Evolutionary conservation across 768 basidiomycete genomes (phyloP).

Genomic region (Trametes sanguinea): DNA sequence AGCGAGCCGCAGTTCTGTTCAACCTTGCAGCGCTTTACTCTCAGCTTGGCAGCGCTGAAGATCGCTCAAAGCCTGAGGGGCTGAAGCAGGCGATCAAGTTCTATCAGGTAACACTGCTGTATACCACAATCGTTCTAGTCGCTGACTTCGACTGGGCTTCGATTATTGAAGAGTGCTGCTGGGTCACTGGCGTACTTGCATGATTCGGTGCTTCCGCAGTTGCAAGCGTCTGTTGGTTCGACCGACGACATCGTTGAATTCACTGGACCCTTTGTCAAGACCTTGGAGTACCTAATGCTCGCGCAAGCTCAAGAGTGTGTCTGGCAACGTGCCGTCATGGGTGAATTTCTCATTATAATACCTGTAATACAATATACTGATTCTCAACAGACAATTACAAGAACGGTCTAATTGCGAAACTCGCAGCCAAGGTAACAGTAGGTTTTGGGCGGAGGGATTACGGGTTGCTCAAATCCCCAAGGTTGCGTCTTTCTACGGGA

Average conservation of each 20-base stretch:
- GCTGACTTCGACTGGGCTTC: background rate
- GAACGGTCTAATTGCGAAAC: conserved; percentile 80
- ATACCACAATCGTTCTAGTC: background rate
- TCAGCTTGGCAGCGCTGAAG: conserved; percentile 70
- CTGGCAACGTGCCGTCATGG: conserved; percentile 89
- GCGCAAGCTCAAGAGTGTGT: conserved; percentile 97
- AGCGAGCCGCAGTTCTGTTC: conserved; percentile 76
- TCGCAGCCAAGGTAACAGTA: conserved; percentile 66
- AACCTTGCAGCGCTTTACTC: conserved; percentile 89
- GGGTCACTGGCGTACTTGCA: conserved; percentile 68
- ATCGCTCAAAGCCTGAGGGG: conserved; percentile 73
- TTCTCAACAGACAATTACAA: conserved; percentile 59
- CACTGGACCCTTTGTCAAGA: conserved; percentile 55
- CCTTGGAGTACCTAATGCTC: conserved; percentile 76
- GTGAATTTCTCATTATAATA: conserved; percentile 41
- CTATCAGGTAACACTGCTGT: conserved; percentile 57
- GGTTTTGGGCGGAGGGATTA: no score
- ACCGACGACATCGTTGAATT: conserved; percentile 70
- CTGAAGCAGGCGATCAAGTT: conserved; percentile 75
- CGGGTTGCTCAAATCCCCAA: conserved; percentile 27
- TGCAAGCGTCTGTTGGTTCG: conserved; percentile 45
- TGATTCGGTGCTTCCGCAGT: conserved; percentile 52
- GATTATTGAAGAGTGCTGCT: conserved; percentile 57
- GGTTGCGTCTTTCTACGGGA: conserved; percentile 66
- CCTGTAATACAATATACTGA: background rate